Conservation (phyloP, 495 filamentous ascomycete species). For the Tetracladium setigerum region DNA sequence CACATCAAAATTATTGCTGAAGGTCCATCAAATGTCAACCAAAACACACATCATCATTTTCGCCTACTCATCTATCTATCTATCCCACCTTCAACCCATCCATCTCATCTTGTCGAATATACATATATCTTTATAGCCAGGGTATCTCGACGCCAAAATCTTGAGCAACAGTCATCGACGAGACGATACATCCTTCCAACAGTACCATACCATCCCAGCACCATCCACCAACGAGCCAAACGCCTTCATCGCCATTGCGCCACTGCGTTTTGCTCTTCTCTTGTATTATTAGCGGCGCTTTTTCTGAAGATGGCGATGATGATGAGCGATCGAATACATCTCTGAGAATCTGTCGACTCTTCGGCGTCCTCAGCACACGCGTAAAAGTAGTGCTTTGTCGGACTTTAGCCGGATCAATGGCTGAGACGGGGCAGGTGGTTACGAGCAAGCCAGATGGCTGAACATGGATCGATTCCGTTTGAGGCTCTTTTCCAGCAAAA, state of each 20-base stretch:
- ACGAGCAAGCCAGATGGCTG: constrained; percentile 25
- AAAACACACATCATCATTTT: too few species aligned
- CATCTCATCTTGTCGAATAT: too few species aligned
- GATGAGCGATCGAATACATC: constrained; percentile 3
- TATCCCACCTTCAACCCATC: too few species aligned
- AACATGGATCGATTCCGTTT: constrained; percentile 25
- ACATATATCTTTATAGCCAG: constrained; percentile 11
- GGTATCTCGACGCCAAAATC: constrained; percentile 38
- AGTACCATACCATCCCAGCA: constrained; percentile 61
- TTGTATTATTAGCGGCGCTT: not conserved
- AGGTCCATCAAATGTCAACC: too few species aligned
- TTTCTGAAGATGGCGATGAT: too few species aligned
- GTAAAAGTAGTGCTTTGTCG: constrained; percentile 25
- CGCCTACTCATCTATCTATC: too few species aligned
- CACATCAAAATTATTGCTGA: too few species aligned
- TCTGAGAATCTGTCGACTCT: constrained; percentile 21
- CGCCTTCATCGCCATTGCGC: constrained; percentile 41
- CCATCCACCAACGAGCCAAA: constrained; percentile 50
- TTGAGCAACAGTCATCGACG: constrained; percentile 42
- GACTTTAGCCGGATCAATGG: constrained; percentile 13
- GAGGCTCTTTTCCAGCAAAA: not conserved
- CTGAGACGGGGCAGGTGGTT: constrained; percentile 24
- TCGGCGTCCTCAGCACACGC: constrained; percentile 27
- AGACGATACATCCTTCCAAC: constrained; percentile 49
- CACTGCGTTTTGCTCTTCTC: constrained; percentile 19